These are phyloP conservation scores for Quercus berberidifolia DNA, from an alignment of 306 rosid species.

Conservation along the genomic window DNA sequence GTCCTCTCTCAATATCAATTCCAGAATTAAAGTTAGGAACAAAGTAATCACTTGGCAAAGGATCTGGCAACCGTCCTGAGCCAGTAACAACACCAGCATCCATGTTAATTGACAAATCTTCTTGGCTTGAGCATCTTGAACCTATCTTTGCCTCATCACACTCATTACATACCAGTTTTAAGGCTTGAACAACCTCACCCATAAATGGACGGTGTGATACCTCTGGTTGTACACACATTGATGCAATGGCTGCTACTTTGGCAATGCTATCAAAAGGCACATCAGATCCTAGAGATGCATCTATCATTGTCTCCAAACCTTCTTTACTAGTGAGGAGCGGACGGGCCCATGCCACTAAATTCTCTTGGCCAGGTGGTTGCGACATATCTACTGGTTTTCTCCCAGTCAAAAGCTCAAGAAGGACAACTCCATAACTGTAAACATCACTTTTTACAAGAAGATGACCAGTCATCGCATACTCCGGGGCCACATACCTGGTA, in stretches of 20 bases:
- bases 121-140: conserved; percentile 47
- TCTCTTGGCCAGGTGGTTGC: conserved; percentile 86
- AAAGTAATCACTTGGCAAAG: conserved; percentile 48
- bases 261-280: conserved; percentile 60
- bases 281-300: conserved; percentile 46
- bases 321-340: conserved; percentile 67
- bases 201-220: conserved; percentile 87
- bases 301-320: conserved; percentile 55
- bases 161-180: conserved; percentile 74
- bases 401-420: conserved; percentile 79
- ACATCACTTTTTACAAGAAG: conserved; percentile 93
- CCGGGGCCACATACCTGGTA: conserved; percentile 84
- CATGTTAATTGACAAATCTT: conserved; percentile 43
- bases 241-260: conserved; percentile 91
- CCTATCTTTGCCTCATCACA: conserved; percentile 48
- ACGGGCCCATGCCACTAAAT: conserved; percentile 81
- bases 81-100: conserved; percentile 24
- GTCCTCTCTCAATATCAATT: conserved; percentile 47
- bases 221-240: conserved; percentile 89
- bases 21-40: conserved; percentile 37
- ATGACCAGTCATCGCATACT: conserved; percentile 95
- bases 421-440: conserved; percentile 92
- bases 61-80: conserved; percentile 47
- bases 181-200: conserved; percentile 95
- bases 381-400: conserved; percentile 92